Base-by-base conservation (phyloP, 495 filamentous ascomycete genomes). In the Melanomma pulvis-pyrius region DNA sequence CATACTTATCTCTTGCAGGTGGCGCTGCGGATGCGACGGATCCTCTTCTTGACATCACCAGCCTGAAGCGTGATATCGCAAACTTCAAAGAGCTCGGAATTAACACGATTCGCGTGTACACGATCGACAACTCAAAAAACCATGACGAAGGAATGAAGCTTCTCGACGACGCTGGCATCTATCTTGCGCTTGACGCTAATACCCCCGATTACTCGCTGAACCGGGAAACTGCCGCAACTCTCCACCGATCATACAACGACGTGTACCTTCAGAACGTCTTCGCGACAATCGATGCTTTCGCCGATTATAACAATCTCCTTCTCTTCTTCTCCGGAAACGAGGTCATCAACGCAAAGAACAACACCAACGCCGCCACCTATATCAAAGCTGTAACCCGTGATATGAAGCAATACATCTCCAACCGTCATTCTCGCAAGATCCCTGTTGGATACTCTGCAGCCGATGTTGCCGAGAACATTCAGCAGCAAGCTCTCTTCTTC, bases 261-360 rank as follows among this genome's bases (percentile, higher is more conserved):
- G 85, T 86, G 51, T 98, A 98, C 74, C 85, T 97, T 24, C 92
- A 97, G 79, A 92, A 88, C 76, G 81, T 97, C 73, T 98, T 97
- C 75, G 89, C 93, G 13, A 97, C 93, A 60, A 85, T 97, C 63
- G 93, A 97, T 74, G 88, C 83, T 61, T 96, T 98, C 72, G 82
- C 84, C 72, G 86, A 89, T 68, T 98, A 96, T 78, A 78, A 81
- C 80, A 98, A 98, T 82, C 92, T 89, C 11, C 81, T 96, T 48
- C 90, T 90, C 56, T 96, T 97, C 87, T 96, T 97, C 83, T 94
- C 92, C 26, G 93, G 91, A 44, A 97, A 98, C 75, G 93, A 98
- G 79, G 92, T 96, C 68, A 92, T 97, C 82, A 96, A 98, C 80
- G 86, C 88, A 63, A 84, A 86, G 61, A 82, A 82, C 12, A 93